Evolutionary conservation across 2,329 filamentous ascomycete genomes (phyloP).

Genomic region (Bipolaris bicolor): DNA sequence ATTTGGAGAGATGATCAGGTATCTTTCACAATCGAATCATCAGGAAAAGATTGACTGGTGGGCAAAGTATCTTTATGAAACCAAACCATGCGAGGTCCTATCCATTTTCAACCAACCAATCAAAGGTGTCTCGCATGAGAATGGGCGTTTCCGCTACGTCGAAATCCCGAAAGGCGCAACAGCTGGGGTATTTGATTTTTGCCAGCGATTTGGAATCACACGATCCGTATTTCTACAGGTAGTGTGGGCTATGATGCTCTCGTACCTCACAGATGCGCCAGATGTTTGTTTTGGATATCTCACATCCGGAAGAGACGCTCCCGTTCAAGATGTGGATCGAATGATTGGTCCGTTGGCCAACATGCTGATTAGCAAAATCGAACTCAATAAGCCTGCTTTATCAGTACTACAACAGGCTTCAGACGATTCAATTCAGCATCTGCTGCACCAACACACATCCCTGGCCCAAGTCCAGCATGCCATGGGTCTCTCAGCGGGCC

Average conservation of each 20-base stretch:
- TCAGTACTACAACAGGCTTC: background rate
- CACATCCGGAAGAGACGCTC: constrained; percentile 19
- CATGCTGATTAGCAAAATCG: background rate
- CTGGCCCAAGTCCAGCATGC: background rate
- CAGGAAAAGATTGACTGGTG: no score
- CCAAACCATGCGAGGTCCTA: background rate
- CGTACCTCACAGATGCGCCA: constrained; percentile 9
- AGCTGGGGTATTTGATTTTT: background rate
- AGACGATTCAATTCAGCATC: background rate
- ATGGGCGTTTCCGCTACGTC: no score
- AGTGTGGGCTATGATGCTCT: constrained; percentile 27
- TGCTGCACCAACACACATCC: background rate
- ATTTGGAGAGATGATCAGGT: no score
- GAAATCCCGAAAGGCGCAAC: no score
- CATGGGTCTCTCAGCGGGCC: background rate
- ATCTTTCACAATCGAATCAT: no score
- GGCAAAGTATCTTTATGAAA: background rate
- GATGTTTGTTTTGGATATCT: constrained; percentile 22
- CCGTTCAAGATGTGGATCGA: constrained; percentile 31
- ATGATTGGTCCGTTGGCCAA: constrained; percentile 41
- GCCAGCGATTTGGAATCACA: background rate
- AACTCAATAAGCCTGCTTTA: background rate
- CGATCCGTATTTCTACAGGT: constrained; percentile 17
- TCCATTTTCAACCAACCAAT: no score
- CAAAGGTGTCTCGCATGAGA: no score